Percentiles rank a stretch among this genome's conserved stretches.
Conservation (phyloP, 2,329 filamentous ascomycete genomes). For the Arthrobotrys musiformis region DNA sequence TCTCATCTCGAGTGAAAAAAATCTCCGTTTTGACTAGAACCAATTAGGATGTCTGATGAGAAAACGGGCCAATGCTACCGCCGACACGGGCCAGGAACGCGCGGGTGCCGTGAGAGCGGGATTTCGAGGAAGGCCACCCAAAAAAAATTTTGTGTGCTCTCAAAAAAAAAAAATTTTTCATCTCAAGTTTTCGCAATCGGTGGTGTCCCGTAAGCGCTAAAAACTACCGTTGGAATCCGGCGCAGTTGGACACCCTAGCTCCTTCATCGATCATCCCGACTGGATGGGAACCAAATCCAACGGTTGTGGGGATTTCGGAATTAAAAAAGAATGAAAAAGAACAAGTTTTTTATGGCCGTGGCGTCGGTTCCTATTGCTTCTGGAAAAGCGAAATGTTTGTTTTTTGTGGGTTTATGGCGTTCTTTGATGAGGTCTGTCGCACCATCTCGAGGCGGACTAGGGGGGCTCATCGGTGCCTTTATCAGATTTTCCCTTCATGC, state of each 20-base stretch:
- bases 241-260: slow-evolving; percentile 2
- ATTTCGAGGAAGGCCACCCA: neutral
- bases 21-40: slow-evolving; percentile 17
- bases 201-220: slow-evolving; percentile 33
- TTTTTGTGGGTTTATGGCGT: neutral
- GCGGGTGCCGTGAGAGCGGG: slow-evolving; percentile 17
- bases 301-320: slow-evolving; percentile 19
- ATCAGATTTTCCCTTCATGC: slow-evolving; percentile 3
- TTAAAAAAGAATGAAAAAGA: neutral
- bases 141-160: neutral
- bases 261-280: slow-evolving; percentile 12
- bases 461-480: slow-evolving; percentile 3
- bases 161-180: too few relatives aligned
- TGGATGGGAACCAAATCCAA: slow-evolving; percentile 5
- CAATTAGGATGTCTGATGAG: slow-evolving; percentile 35
- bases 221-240: slow-evolving; percentile 40
- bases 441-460: slow-evolving; percentile 32
- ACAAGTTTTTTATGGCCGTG: too few relatives aligned
- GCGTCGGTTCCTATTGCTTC: slow-evolving; percentile 1
- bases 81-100: slow-evolving; percentile 48
- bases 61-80: slow-evolving; percentile 32
- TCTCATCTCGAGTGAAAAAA: too few relatives aligned
- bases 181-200: slow-evolving; percentile 51
- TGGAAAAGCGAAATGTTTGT: slow-evolving; percentile 1
- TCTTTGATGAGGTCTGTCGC: slow-evolving; percentile 44